Conservation (phyloP, 2,329 filamentous ascomycete species). For the Pseudogymnoascus sp. region DNA sequence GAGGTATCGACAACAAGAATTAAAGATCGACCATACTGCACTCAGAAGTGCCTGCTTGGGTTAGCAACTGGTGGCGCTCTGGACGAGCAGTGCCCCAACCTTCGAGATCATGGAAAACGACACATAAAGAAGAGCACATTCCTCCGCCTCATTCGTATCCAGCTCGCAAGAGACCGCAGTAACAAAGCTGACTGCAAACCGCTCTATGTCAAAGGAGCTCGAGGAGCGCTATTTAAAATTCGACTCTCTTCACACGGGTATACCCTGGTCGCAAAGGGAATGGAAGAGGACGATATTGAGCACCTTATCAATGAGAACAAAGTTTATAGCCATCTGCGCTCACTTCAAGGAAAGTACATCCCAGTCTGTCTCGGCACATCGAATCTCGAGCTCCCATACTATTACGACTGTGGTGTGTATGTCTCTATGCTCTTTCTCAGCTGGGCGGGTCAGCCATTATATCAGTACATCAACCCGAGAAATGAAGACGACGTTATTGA, state of each 20-base stretch:
- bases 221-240: slow-evolving; percentile 25
- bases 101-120: slow-evolving; percentile 17
- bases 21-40: slow-evolving; percentile 25
- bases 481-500: slow-evolving; percentile 13
- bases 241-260: slow-evolving; percentile 23
- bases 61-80: slow-evolving; percentile 20
- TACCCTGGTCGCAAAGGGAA: slow-evolving; percentile 6
- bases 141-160: slow-evolving; percentile 4
- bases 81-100: slow-evolving; percentile 28
- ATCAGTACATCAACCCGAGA: slow-evolving; percentile 14
- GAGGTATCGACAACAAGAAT: slow-evolving; percentile 14
- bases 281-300: neutral
- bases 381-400: slow-evolving; percentile 26
- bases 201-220: slow-evolving; percentile 23
- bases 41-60: slow-evolving; percentile 24
- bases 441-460: slow-evolving; percentile 26
- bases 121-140: slow-evolving; percentile 1
- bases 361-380: slow-evolving; percentile 31
- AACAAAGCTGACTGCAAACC: slow-evolving; percentile 16
- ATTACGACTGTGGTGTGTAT: slow-evolving; percentile 27
- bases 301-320: neutral
- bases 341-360: slow-evolving; percentile 28
- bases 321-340: neutral
- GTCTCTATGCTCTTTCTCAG: slow-evolving; percentile 30
- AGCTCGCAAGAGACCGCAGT: slow-evolving; percentile 9